phyloP scores from a whole-genome alignment of 2,329 filamentous ascomycete genomes.

The Lachnellula arida region DNA sequence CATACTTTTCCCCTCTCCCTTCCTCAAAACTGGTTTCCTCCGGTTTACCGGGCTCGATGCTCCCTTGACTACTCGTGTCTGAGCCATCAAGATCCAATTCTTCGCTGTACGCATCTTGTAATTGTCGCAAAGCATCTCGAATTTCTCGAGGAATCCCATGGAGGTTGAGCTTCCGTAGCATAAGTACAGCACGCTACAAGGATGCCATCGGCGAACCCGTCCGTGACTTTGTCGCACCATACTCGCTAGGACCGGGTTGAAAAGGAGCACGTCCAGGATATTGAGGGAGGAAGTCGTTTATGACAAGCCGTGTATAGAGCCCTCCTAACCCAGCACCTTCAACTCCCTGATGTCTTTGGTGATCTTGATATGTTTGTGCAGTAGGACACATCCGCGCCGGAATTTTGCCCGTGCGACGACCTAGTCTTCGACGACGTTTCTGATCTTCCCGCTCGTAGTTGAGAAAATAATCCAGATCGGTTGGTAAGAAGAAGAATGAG shows the following conservation, averaged over 20 bases:
- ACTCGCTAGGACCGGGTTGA: slow-evolving; percentile 13
- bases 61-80: slow-evolving; percentile 16
- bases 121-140: slow-evolving; percentile 18
- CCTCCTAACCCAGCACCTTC: slow-evolving; percentile 14
- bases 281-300: slow-evolving; percentile 17
- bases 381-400: slow-evolving; percentile 19
- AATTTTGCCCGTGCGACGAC: slow-evolving; percentile 16
- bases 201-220: slow-evolving; percentile 12
- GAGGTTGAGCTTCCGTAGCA: slow-evolving; percentile 19
- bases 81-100: slow-evolving; percentile 18
- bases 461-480: slow-evolving; percentile 18
- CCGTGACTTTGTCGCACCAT: slow-evolving; percentile 15
- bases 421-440: slow-evolving; percentile 15
- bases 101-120: slow-evolving; percentile 20
- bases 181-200: slow-evolving; percentile 18
- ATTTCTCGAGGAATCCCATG: slow-evolving; percentile 16
- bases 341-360: slow-evolving; percentile 17
- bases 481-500: slow-evolving; percentile 20
- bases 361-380: slow-evolving; percentile 20
- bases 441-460: slow-evolving; percentile 17
- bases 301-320: slow-evolving; percentile 15
- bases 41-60: slow-evolving; percentile 10
- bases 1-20: slow-evolving; percentile 7
- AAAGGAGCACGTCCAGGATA: slow-evolving; percentile 17
- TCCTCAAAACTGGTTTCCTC: slow-evolving; percentile 13